These are phyloP conservation scores for Dryadomyces quercus-mongolicae DNA, from an alignment of 2,329 filamentous ascomycete genomes.

Conservation along the genomic window DNA sequence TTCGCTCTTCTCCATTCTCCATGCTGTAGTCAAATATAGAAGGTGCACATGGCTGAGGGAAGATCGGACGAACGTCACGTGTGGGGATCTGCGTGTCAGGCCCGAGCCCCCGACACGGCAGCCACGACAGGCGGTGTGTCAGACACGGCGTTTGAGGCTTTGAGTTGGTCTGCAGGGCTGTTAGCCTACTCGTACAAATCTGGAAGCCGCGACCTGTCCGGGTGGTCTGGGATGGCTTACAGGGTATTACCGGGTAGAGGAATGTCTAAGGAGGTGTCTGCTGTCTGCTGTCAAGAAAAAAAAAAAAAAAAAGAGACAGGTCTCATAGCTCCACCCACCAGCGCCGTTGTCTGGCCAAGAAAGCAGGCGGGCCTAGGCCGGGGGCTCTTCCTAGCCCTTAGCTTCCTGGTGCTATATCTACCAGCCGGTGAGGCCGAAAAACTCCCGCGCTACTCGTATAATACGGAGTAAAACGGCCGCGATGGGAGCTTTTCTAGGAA, in stretches of 20 bases:
- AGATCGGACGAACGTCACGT: slow-evolving; percentile 8
- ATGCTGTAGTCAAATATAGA: not conserved
- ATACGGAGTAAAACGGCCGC: not conserved
- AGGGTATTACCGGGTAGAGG: too few relatives aligned
- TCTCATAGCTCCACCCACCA: not conserved
- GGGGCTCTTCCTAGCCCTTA: not conserved
- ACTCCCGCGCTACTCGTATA: not conserved
- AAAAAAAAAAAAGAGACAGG: not conserved
- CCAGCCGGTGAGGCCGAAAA: not conserved
- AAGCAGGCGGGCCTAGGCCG: not conserved
- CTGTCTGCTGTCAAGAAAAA: not conserved
- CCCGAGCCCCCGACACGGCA: not conserved
- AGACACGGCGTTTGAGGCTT: too few relatives aligned
- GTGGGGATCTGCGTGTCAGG: slow-evolving; percentile 2
- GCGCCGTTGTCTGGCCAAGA: not conserved
- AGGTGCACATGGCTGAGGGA: not conserved
- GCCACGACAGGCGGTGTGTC: not conserved
- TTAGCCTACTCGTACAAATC: too few relatives aligned
- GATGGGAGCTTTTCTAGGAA: too few relatives aligned
- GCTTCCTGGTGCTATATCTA: not conserved
- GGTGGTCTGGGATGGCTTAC: too few relatives aligned
- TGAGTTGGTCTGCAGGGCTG: too few relatives aligned
- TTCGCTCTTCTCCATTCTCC: not conserved
- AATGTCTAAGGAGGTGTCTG: too few relatives aligned
- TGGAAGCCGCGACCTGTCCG: too few relatives aligned